A percentile compares a stretch with the other conserved stretches of the same genome.
Conservation (phyloP, 192 early-diverging fungal species). For the Dimargaris verticillata region DNA sequence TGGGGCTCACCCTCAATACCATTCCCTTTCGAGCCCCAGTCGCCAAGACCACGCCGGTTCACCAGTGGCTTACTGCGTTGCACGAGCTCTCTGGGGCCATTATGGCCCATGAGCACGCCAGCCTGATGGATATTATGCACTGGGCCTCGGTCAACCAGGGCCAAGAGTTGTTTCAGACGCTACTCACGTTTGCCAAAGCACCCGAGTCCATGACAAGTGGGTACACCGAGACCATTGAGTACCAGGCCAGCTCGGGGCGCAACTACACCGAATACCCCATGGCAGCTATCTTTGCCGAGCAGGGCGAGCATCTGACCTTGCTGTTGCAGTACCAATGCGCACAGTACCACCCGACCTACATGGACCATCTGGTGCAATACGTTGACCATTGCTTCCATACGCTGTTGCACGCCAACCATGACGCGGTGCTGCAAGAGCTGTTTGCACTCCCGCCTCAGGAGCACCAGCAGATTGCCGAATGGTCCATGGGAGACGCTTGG, state of each 20-base stretch:
- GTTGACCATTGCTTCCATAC: neutral
- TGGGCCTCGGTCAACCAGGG: neutral
- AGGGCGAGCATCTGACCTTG: neutral
- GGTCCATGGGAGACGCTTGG: neutral
- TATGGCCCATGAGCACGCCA: neutral
- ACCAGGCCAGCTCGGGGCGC: neutral
- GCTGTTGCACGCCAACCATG: neutral
- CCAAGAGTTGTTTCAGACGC: neutral
- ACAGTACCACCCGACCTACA: neutral
- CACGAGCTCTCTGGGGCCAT: neutral
- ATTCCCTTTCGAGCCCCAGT: neutral
- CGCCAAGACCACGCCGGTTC: neutral
- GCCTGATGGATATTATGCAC: neutral
- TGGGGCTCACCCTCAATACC: conserved; percentile 6
- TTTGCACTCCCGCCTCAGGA: neutral
- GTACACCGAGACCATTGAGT: neutral
- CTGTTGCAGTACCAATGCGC: neutral
- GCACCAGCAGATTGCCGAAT: neutral
- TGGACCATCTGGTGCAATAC: neutral
- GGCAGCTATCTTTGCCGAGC: neutral
- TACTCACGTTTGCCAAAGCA: neutral
- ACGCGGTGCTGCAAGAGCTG: neutral
- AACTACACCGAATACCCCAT: conserved; percentile 1
- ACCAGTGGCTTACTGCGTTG: neutral
- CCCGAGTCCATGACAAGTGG: neutral